phyloP scores from a whole-genome alignment of 1,284 basidiomycete species.

The Irpex sp. region DNA sequence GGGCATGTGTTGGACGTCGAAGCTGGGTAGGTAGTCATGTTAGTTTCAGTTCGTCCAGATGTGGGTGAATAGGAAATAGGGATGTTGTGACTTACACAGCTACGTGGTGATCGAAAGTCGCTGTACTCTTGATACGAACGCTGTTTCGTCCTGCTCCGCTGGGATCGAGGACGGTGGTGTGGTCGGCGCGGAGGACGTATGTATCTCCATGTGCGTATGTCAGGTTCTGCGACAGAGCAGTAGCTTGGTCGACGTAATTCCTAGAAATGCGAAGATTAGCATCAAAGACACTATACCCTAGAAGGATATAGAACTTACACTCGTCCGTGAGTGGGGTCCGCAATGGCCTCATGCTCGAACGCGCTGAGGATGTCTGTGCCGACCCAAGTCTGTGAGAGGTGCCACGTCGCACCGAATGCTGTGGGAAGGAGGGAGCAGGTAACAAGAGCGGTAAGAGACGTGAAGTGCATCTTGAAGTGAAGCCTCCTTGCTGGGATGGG shows the following conservation, averaged over 20 bases:
- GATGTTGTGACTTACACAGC: constrained; percentile 37
- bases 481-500: background rate
- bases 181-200: constrained; percentile 40
- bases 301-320: constrained; percentile 36
- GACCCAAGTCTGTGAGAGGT: constrained; percentile 34
- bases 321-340: constrained; percentile 52
- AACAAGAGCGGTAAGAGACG: constrained; percentile 3
- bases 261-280: constrained; percentile 9
- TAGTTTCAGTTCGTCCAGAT: background rate
- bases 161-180: constrained; percentile 33
- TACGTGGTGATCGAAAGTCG: constrained; percentile 44
- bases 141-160: constrained; percentile 50
- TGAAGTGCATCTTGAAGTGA: constrained; percentile 5
- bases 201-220: constrained; percentile 19
- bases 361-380: constrained; percentile 40
- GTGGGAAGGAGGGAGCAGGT: constrained; percentile 4
- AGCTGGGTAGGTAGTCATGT: constrained; percentile 27
- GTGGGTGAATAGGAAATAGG: background rate
- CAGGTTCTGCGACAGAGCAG: constrained; percentile 19
- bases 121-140: constrained; percentile 43
- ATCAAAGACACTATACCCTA: background rate
- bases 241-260: constrained; percentile 22
- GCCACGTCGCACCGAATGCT: constrained; percentile 28
- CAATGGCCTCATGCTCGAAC: constrained; percentile 43
- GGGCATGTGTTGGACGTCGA: constrained; percentile 46